Percentiles rank a stretch among this genome's conserved stretches.
phyloP scores from a whole-genome alignment of 148 eudicot genomes.

The Heliamphora exappendiculata region DNA sequence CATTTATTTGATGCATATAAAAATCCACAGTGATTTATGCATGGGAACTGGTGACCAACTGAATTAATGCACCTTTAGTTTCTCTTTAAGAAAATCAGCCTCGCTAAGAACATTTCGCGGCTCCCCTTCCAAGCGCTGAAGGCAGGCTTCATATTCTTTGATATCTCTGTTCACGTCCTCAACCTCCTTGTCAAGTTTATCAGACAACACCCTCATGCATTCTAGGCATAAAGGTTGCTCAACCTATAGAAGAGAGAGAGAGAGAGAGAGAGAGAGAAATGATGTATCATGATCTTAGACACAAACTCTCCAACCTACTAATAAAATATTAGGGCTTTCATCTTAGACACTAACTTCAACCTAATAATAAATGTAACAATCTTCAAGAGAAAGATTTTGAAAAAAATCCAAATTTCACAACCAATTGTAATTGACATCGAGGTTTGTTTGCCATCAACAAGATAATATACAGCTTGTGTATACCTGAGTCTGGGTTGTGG shows the following conservation, averaged over 20 bases:
- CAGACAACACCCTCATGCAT: conserved; percentile 94
- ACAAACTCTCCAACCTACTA: conserved; percentile 4
- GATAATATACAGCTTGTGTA: not conserved
- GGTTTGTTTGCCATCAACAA: not conserved
- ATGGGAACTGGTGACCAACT: conserved; percentile 6
- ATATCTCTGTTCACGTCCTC: conserved; percentile 88
- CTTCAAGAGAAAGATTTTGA: not conserved
- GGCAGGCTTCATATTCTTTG: conserved; percentile 83
- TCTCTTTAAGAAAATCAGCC: conserved; percentile 90
- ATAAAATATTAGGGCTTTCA: no score
- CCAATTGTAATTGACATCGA: not conserved
- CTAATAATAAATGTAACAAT: not conserved
- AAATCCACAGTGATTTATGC: conserved; percentile 6
- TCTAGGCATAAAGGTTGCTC: conserved; percentile 95
- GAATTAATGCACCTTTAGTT: conserved; percentile 55
- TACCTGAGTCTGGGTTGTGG: conserved; percentile 86
- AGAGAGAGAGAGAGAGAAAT: conserved; percentile 2
- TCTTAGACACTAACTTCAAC: not conserved
- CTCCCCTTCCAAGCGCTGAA: conserved; percentile 82
- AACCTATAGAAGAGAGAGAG: conserved; percentile 41
- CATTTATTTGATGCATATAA: not conserved
- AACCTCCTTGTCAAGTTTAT: conserved; percentile 96
- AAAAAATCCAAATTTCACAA: not conserved
- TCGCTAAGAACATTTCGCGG: conserved; percentile 69
- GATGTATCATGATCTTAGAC: not conserved